Evolutionary conservation across 2,329 filamentous ascomycete genomes (phyloP).

Genomic region (Clarireedia hainanense): DNA sequence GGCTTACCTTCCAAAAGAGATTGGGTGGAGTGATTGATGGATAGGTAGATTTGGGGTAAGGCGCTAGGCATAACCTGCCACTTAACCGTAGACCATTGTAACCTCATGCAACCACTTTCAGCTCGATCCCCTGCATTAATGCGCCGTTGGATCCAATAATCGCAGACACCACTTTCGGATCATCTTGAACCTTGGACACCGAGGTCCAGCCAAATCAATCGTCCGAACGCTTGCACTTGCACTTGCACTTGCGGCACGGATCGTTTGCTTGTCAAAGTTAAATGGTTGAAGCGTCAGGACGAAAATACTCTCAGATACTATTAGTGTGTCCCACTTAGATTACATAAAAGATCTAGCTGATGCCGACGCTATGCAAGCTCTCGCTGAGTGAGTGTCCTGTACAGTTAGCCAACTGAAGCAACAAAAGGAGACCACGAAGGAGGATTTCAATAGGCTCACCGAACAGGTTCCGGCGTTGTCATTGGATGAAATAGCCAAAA

Average conservation of each 20-base stretch:
- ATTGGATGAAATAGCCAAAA: too few relatives aligned
- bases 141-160: neutral
- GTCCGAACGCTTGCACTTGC: too few relatives aligned
- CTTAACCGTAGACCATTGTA: neutral
- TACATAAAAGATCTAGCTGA: too few relatives aligned
- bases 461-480: too few relatives aligned
- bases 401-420: too few relatives aligned
- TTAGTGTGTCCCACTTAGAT: too few relatives aligned
- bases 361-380: too few relatives aligned
- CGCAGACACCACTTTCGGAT: neutral
- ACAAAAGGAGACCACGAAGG: too few relatives aligned
- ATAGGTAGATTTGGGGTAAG: neutral
- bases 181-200: neutral
- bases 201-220: neutral
- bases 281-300: neutral
- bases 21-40: neutral
- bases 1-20: conserved; percentile 3
- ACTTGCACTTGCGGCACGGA: neutral
- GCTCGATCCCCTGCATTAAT: neutral
- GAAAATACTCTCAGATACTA: too few relatives aligned
- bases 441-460: too few relatives aligned
- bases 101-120: neutral
- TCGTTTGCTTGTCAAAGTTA: neutral
- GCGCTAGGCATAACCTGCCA: conserved; percentile 1
- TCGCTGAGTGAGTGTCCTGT: too few relatives aligned